Conservation (phyloP, 2,329 filamentous ascomycete species). For the Ploettnerulaceae sp. region DNA sequence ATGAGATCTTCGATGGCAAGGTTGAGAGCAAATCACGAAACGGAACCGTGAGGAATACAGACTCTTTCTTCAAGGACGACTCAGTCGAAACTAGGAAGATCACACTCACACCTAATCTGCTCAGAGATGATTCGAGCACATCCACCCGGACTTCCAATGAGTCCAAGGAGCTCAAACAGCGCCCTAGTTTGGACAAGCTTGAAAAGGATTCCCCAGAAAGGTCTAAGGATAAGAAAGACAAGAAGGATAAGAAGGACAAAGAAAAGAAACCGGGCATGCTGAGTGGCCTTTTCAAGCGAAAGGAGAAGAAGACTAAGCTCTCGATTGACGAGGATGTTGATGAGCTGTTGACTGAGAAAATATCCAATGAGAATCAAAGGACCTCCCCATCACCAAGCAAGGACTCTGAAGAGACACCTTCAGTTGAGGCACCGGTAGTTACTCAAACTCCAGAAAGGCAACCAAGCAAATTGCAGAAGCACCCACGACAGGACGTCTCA, state of each 20-base stretch:
- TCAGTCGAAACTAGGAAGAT: slow-evolving; percentile 95
- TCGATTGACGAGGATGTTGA: slow-evolving; percentile 54
- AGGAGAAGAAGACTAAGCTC: slow-evolving; percentile 41
- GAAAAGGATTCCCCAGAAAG: slow-evolving; percentile 66
- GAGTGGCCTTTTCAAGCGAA: slow-evolving; percentile 50
- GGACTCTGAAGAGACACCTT: slow-evolving; percentile 31
- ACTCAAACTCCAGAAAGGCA: slow-evolving; percentile 43
- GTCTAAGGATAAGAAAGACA: slow-evolving; percentile 61
- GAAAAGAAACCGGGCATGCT: slow-evolving; percentile 56
- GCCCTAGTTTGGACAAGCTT: slow-evolving; percentile 69
- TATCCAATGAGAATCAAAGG: slow-evolving; percentile 41
- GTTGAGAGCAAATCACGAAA: slow-evolving; percentile 65
- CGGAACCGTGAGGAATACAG: slow-evolving; percentile 82
- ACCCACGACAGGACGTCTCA: slow-evolving; percentile 35
- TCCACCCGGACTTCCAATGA: slow-evolving; percentile 39
- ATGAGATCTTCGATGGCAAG: slow-evolving; percentile 60
- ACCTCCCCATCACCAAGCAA: slow-evolving; percentile 32
- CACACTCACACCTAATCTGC: slow-evolving; percentile 84
- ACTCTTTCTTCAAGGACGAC: slow-evolving; percentile 97
- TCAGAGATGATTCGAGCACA: slow-evolving; percentile 68
- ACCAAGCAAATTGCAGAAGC: slow-evolving; percentile 67
- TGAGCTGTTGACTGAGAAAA: slow-evolving; percentile 27
- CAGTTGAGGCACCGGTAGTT: slow-evolving; percentile 28
- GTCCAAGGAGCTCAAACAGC: slow-evolving; percentile 48
- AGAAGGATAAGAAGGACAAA: slow-evolving; percentile 55